Evolutionary conservation across 2,329 filamentous ascomycete species (phyloP), one percentile per base, ranked within the genome.

Genomic region (Stemphylium vesicarium): DNA sequence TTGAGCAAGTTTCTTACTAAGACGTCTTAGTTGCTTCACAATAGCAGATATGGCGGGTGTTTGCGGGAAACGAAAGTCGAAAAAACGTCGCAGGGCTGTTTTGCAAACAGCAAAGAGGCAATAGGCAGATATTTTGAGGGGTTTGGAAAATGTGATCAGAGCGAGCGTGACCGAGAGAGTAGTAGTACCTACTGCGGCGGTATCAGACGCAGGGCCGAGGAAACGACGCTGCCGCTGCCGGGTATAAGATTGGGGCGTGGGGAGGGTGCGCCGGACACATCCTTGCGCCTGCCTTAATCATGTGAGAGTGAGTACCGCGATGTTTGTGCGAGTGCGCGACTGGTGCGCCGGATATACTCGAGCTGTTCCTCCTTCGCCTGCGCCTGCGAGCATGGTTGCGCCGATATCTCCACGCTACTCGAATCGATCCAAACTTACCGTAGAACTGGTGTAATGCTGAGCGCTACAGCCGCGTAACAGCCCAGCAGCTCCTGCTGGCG

Each of bases 1-100:
- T 55, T 64, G 62, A 63, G 62, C 62, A 63, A 63, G 62, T 64
- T 64, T 63, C 51, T 57, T 56, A 59, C 50, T 62, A 60, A 58
- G 57, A 15, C 20, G 18, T 22, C n/a, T 53, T 53, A 44, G 58
- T 50, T 51, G 53, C 53, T 55, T 57, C 55, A 47, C 40, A 40
- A 6, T 32, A 29, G 37, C 50, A 42, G 35, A 44, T 40, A 40
- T 37, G 46, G 41, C 46, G 37, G 45, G 41, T 52, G 32, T 39
- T 13, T 20, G 43, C 22, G 32, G 26, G 39, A 45, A 40, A 29
- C 38, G 24, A 41, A n/a, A 15, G 26, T 16, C 24, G 36, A 46
- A 20, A 20, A n/a, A 37, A 20, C 26, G 2, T 11, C 26, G 26
- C 20, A 20, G 15, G 10, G 33, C 40, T n/a, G 33, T 15, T 13